Evolutionary conservation across 2,329 filamentous ascomycete genomes (phyloP).

Genomic region (Botrytis elliptica): DNA sequence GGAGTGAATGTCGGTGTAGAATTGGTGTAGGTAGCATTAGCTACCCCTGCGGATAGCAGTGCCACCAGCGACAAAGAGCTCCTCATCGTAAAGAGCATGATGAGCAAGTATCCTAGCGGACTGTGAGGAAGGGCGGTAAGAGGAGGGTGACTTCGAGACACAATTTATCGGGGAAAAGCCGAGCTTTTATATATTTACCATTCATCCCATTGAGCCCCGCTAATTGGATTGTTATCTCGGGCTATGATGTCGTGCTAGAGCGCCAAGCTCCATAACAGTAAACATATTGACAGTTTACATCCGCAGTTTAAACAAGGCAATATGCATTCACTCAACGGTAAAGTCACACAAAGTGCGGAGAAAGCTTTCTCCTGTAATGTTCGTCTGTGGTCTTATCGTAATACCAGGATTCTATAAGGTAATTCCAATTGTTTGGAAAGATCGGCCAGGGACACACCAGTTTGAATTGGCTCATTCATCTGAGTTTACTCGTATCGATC

Average conservation of each 20-base stretch:
- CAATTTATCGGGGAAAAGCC: background rate
- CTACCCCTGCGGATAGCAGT: slow-evolving; percentile 14
- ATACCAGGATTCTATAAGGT: slow-evolving; percentile 16
- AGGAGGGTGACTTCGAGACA: background rate
- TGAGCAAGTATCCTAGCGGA: background rate
- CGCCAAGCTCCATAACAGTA: slow-evolving; percentile 12
- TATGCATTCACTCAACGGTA: background rate
- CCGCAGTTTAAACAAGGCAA: background rate
- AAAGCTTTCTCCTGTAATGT: background rate
- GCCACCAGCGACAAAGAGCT: slow-evolving; percentile 12
- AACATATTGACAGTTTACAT: slow-evolving; percentile 5
- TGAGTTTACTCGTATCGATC: slow-evolving; percentile 7
- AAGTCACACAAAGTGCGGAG: slow-evolving; percentile 11
- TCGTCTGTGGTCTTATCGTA: slow-evolving; percentile 4
- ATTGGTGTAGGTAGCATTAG: slow-evolving; percentile 21
- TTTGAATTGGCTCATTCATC: background rate
- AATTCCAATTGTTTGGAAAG: background rate
- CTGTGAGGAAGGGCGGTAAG: background rate
- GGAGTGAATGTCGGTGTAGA: slow-evolving; percentile 56
- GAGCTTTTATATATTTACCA: slow-evolving; percentile 10
- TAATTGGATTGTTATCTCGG: slow-evolving; percentile 17
- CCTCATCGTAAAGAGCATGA: slow-evolving; percentile 21
- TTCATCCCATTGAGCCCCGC: background rate
- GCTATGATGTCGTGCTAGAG: background rate
- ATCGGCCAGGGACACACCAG: background rate